Base-by-base conservation (phyloP, 2,329 filamentous ascomycete genomes). In the Alternaria sp. region DNA sequence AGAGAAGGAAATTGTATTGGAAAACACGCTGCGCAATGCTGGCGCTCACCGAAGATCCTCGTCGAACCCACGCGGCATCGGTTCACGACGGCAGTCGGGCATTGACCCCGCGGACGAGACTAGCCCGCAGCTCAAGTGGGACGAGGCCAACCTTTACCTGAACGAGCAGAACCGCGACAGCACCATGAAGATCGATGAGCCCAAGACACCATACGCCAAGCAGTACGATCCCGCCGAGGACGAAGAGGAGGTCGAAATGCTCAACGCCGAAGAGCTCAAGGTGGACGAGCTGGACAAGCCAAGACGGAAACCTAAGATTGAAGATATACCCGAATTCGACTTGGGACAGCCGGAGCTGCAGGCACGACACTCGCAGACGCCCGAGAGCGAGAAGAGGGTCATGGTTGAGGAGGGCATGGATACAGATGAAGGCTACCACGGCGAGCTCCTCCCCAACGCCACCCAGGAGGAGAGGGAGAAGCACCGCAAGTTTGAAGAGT, bases 181-280 rank as follows among this genome's bases (percentile, higher is more conserved):
- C 66, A 97, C 94, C 62, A 99, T 99, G 96, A 99, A 98, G 86
- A 99, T 99, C 69, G 92, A 93, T 70, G 96, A 99, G 83, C 96
- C 96, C 65, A 99, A 99, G 86, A 99, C 96, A 8, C 96, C 96
- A 5, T 99, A 95, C 79, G 96, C 93, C 36, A 91, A 91, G 76
- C 93, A 93, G 75, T 97, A 97, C 81, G 92, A 98, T 76, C 93
- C 94, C 5, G 80, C 89, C 45, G 93, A 97, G 76, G 95, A 98
- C 67, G 93, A 93, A 55, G 91, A 90, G 32, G 93, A 96, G 75
- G 77, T 88, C 23, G 81, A 81, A 51, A 83, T 84, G 67, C 81
- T 91, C 67, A 90, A 97, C 75, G 89, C 91, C 5, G 86, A 91
- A 59, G 89, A 91, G 26, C 82, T 93, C 64, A 84, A 88, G 11